These are phyloP conservation scores for Cruciata laevipes DNA, from an alignment of 257 asterid species.

Conservation along the genomic window DNA sequence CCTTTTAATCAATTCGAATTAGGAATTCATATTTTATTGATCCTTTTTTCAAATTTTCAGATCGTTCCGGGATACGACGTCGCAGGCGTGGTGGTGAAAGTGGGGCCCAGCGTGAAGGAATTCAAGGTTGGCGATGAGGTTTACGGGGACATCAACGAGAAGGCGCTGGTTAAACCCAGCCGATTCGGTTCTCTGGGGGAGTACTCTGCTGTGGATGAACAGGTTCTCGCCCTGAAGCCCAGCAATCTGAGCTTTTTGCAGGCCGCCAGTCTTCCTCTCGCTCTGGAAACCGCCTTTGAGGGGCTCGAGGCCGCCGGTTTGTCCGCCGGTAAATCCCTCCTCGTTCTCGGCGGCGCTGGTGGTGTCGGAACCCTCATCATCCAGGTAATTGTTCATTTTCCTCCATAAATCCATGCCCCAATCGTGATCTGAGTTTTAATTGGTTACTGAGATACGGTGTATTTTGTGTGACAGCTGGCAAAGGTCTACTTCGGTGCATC, in stretches of 20 bases:
- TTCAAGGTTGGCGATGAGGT: slow-evolving; percentile 85
- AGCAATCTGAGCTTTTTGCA: slow-evolving; percentile 52
- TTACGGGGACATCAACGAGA: slow-evolving; percentile 70
- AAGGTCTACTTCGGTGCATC: slow-evolving; percentile 85
- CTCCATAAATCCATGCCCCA: not conserved
- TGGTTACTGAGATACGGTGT: not conserved
- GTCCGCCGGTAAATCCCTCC: slow-evolving; percentile 58
- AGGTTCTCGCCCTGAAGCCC: slow-evolving; percentile 66
- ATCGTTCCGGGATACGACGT: slow-evolving; percentile 90
- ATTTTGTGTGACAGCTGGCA: slow-evolving; percentile 42
- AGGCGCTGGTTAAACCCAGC: slow-evolving; percentile 53
- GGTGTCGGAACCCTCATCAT: slow-evolving; percentile 75
- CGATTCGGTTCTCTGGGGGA: slow-evolving; percentile 73
- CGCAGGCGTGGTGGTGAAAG: slow-evolving; percentile 75
- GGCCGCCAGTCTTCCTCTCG: slow-evolving; percentile 85
- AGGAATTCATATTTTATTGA: not conserved
- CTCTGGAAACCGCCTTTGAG: slow-evolving; percentile 73
- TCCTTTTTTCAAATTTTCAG: slow-evolving; percentile 19
- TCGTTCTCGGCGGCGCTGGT: slow-evolving; percentile 98
- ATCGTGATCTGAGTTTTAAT: not conserved
- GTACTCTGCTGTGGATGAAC: slow-evolving; percentile 81
- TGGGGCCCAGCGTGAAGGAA: slow-evolving; percentile 64
- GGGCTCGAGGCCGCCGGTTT: slow-evolving; percentile 61
- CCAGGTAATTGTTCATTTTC: slow-evolving; percentile 32
- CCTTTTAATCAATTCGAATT: not conserved